Percentiles rank a stretch among this genome's conserved stretches.
phyloP scores from a whole-genome alignment of 2,329 filamentous ascomycete genomes.

The Mycosphaerelloides madeirae region DNA sequence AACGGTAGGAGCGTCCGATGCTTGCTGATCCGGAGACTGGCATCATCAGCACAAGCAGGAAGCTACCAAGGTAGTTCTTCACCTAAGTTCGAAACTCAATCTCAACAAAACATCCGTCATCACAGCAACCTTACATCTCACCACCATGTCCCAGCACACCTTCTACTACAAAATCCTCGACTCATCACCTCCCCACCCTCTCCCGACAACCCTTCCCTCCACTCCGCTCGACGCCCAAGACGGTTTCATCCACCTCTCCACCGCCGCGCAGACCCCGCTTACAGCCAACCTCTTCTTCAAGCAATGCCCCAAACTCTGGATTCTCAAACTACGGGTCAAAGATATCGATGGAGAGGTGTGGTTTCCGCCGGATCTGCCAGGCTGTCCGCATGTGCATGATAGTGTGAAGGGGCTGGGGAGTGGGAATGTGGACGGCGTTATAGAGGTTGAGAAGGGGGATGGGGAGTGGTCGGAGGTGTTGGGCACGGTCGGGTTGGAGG shows the following conservation, averaged over 20 bases:
- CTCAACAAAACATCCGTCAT: too few relatives aligned
- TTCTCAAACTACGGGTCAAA: slow-evolving; percentile 22
- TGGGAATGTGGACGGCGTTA: slow-evolving; percentile 22
- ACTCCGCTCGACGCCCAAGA: slow-evolving; percentile 24
- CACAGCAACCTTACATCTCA: too few relatives aligned
- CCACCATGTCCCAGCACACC: slow-evolving; percentile 6
- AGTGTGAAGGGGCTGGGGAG: slow-evolving; percentile 19
- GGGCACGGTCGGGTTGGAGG: slow-evolving; percentile 8
- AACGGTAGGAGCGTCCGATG: too few relatives aligned
- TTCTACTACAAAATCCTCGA: slow-evolving; percentile 32
- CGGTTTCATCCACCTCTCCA: slow-evolving; percentile 24
- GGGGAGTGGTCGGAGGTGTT: slow-evolving; percentile 11
- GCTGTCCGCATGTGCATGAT: slow-evolving; percentile 24
- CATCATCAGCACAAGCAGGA: too few relatives aligned
- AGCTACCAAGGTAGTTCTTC: too few relatives aligned
- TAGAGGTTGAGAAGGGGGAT: slow-evolving; percentile 17
- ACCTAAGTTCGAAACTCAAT: too few relatives aligned
- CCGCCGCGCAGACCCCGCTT: slow-evolving; percentile 24
- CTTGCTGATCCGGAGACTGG: too few relatives aligned
- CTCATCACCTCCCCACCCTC: slow-evolving; percentile 16
- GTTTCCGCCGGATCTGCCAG: slow-evolving; percentile 16
- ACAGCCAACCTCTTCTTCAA: slow-evolving; percentile 29
- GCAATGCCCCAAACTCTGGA: slow-evolving; percentile 16
- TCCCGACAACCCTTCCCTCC: slow-evolving; percentile 22
- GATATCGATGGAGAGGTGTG: slow-evolving; percentile 21